Conservation (phyloP, 2,329 filamentous ascomycete genomes). For the Beauveria pseudobassiana region DNA sequence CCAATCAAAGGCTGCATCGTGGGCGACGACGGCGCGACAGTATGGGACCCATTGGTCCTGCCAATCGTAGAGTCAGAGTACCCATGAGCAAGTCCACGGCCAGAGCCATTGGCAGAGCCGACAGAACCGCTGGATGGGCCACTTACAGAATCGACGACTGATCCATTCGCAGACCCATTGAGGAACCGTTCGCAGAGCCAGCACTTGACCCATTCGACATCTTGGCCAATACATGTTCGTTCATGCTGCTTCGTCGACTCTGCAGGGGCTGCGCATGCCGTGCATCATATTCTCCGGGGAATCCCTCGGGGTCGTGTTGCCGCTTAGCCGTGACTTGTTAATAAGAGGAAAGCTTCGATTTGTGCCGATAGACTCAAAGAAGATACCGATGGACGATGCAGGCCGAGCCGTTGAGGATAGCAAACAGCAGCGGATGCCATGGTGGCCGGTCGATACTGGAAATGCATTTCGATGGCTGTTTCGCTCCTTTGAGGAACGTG, state of each 20-base stretch:
- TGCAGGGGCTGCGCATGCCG: neutral
- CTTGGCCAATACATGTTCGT: constrained; percentile 1
- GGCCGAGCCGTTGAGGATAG: constrained; percentile 13
- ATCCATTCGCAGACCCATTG: neutral
- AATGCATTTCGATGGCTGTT: constrained; percentile 14
- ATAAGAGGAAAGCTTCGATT: constrained; percentile 56
- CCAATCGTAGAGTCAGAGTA: neutral
- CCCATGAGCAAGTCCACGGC: neutral
- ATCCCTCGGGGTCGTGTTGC: constrained; percentile 39
- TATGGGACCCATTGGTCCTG: constrained; percentile 25
- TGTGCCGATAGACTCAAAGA: constrained; percentile 52
- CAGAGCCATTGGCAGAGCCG: neutral
- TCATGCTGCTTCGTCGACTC: constrained; percentile 5
- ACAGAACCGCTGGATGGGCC: neutral
- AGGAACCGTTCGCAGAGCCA: neutral
- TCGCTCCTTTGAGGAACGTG: constrained; percentile 14
- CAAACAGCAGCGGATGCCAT: neutral
- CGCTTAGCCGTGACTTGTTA: constrained; percentile 40
- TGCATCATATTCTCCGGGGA: constrained; percentile 42
- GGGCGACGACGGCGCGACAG: constrained; percentile 21
- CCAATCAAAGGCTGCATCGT: constrained; percentile 40
- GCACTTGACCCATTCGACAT: neutral
- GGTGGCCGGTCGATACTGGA: constrained; percentile 2
- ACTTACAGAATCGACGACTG: neutral
- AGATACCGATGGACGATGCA: constrained; percentile 49